Conservation (phyloP, 208 protist species). For the Vickermania spadyakhi region DNA sequence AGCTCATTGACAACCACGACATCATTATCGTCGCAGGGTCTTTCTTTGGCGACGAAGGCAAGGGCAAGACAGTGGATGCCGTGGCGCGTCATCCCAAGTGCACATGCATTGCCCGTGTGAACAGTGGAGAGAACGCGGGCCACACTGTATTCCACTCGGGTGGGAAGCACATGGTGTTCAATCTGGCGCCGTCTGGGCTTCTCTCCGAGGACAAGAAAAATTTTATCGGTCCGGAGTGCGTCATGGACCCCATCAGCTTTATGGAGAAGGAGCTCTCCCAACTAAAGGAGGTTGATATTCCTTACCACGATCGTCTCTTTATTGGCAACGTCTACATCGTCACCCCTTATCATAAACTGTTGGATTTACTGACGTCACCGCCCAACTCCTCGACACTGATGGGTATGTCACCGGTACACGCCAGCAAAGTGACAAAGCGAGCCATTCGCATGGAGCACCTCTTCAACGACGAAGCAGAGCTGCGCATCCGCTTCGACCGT, state of each 20-base stretch:
- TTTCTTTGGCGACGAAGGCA: conserved; percentile 91
- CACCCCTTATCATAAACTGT: conserved; percentile 88
- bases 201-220: conserved; percentile 66
- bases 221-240: conserved; percentile 84
- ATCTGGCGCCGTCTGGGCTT: conserved; percentile 82
- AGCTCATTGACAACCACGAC: conserved; percentile 63
- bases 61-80: conserved; percentile 89
- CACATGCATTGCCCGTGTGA: conserved; percentile 82
- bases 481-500: conserved; percentile 52
- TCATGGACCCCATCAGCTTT: conserved; percentile 88
- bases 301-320: conserved; percentile 72
- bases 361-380: conserved; percentile 75
- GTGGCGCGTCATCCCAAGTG: conserved; percentile 71
- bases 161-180: conserved; percentile 86
- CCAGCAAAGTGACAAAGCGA: conserved; percentile 83
- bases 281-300: conserved; percentile 65
- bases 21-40: conserved; percentile 87
- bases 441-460: conserved; percentile 89
- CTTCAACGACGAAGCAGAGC: conserved; percentile 71
- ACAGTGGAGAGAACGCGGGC: conserved; percentile 89
- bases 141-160: conserved; percentile 83
- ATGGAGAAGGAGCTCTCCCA: conserved; percentile 85
- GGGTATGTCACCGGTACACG: conserved; percentile 86
- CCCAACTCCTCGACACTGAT: conserved; percentile 87
- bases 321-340: conserved; percentile 88